Conservation (phyloP, 805 yeast species). For the Teunomyces tritomae region DNA sequence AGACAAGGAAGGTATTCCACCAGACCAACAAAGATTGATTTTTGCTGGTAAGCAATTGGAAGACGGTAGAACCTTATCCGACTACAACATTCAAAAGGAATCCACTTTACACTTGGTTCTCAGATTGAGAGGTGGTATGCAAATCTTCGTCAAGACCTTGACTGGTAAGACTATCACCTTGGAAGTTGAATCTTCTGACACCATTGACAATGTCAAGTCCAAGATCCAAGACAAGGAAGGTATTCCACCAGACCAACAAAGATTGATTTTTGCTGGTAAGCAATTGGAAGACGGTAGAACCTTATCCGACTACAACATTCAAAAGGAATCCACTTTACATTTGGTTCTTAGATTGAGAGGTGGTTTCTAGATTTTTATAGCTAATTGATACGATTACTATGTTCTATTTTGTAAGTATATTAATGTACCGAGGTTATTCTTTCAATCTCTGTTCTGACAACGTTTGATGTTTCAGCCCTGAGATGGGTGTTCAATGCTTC, state of each 20-base stretch:
- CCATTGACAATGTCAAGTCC: conserved; percentile 97
- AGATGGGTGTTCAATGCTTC: conserved; percentile 14
- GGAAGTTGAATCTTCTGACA: conserved; percentile 98
- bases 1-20: conserved; percentile 99
- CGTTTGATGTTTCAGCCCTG: conserved; percentile 17
- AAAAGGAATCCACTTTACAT: conserved; percentile 97
- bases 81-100: conserved; percentile 99
- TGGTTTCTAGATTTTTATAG: conserved; percentile 42
- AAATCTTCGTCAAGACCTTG: conserved; percentile 98
- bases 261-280: conserved; percentile 99
- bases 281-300: conserved; percentile 99
- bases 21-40: conserved; percentile 99
- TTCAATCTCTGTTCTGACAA: conserved; percentile 15
- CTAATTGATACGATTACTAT: conserved; percentile 5
- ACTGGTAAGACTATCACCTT: conserved; percentile 99
- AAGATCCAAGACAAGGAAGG: conserved; percentile 99
- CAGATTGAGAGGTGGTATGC: conserved; percentile 98
- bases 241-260: conserved; percentile 99
- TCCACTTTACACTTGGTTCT: conserved; percentile 95
- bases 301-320: conserved; percentile 98
- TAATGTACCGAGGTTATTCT: conserved; percentile 3
- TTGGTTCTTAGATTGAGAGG: conserved; percentile 97
- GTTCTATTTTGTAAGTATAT: neutral
- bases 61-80: conserved; percentile 98
- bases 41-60: conserved; percentile 99